Percentiles rank a stretch among this genome's conserved stretches.
These are phyloP conservation scores for Lippia alba DNA, from an alignment of 305 asterid genomes.

Conservation along the genomic window DNA sequence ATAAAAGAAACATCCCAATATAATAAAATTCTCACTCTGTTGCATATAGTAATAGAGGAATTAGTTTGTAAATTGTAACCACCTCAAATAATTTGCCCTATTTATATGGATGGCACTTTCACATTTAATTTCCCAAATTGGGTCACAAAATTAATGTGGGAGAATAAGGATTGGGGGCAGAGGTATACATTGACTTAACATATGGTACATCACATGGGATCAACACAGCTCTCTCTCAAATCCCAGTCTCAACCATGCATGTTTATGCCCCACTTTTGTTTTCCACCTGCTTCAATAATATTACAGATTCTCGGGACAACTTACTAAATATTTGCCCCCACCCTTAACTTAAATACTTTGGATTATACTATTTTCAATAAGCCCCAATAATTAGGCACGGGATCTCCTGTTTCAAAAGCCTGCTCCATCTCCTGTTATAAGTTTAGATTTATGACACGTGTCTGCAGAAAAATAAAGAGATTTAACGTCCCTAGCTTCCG, in stretches of 20 bases:
- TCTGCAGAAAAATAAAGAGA: too few species aligned
- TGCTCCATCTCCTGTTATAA: too few species aligned
- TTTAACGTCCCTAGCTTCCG: too few species aligned
- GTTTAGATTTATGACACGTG: too few species aligned
- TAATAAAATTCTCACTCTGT: too few species aligned
- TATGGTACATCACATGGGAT: conserved; percentile 37
- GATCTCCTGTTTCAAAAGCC: too few species aligned
- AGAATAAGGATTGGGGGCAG: background rate
- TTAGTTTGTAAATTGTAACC: too few species aligned
- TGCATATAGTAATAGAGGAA: too few species aligned
- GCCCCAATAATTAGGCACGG: background rate
- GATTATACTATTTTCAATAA: background rate
- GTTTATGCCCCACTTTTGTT: conserved; percentile 31
- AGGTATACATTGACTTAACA: conserved; percentile 37
- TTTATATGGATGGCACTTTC: background rate
- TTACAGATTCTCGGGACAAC: conserved; percentile 11
- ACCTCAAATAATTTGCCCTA: too few species aligned
- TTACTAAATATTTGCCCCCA: conserved; percentile 30
- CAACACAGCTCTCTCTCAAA: background rate
- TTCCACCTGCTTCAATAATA: conserved; percentile 21
- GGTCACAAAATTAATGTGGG: background rate
- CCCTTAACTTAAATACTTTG: background rate
- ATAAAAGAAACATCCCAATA: too few species aligned
- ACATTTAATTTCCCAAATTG: conserved; percentile 15
- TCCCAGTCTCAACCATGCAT: conserved; percentile 16